These are phyloP conservation scores for Cicer yamashitae DNA, from an alignment of 306 rosid genomes.

Conservation along the genomic window DNA sequence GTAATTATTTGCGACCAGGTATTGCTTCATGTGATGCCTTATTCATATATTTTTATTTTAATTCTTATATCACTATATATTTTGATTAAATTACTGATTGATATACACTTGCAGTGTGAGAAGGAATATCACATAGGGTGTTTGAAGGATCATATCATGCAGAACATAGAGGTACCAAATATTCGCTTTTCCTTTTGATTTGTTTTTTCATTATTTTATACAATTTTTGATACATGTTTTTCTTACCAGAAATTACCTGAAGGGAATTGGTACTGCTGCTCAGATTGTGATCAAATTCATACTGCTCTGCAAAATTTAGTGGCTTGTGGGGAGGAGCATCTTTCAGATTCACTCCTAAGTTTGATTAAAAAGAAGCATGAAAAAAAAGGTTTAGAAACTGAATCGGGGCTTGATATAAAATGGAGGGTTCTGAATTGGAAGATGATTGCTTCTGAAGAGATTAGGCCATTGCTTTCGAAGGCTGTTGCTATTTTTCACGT, in stretches of 20 bases:
- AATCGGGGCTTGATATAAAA: constrained; percentile 53
- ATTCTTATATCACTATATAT: neutral
- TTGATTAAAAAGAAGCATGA: constrained; percentile 57
- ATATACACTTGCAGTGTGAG: constrained; percentile 64
- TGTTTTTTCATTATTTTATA: neutral
- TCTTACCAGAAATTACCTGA: constrained; percentile 72
- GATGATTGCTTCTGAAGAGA: constrained; percentile 50
- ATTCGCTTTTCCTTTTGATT: neutral
- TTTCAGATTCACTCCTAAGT: constrained; percentile 58
- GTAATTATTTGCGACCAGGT: constrained; percentile 94
- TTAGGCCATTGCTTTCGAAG: constrained; percentile 59
- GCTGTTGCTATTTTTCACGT: constrained; percentile 74
- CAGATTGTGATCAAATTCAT: constrained; percentile 56
- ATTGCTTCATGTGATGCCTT: neutral
- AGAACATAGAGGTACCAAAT: constrained; percentile 60
- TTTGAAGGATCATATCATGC: constrained; percentile 68
- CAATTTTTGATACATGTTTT: constrained; percentile 9
- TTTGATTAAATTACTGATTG: constrained; percentile 20
- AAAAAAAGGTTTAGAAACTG: constrained; percentile 47
- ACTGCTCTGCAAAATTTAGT: constrained; percentile 59
- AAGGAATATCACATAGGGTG: constrained; percentile 84
- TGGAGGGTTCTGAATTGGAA: constrained; percentile 84
- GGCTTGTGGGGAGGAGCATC: constrained; percentile 54
- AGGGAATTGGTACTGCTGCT: constrained; percentile 79
- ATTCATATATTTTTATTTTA: neutral